Conservation (phyloP, 2,329 filamentous ascomycete genomes). For the Paramyrothecium sp. region DNA sequence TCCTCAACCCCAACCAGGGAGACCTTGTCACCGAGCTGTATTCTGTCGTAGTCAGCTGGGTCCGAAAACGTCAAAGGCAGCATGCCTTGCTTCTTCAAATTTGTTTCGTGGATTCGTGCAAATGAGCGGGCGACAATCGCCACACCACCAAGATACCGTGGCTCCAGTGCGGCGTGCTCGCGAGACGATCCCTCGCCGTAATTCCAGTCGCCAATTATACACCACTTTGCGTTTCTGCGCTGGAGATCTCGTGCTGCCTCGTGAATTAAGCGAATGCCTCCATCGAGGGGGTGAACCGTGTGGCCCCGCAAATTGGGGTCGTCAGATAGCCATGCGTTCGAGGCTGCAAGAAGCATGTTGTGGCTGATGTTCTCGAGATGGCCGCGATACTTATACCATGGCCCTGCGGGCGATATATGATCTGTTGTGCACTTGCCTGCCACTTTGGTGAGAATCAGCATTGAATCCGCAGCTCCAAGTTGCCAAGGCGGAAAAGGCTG, state of each 20-base stretch:
- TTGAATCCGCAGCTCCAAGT: constrained; percentile 14
- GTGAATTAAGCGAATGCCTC: constrained; percentile 18
- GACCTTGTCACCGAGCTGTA: constrained; percentile 28
- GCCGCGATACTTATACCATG: constrained; percentile 36
- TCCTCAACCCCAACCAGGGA: constrained; percentile 7
- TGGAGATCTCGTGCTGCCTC: constrained; percentile 23
- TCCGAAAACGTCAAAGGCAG: constrained; percentile 64
- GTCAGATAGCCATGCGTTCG: constrained; percentile 25
- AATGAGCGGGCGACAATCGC: constrained; percentile 80
- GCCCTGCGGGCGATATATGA: constrained; percentile 35
- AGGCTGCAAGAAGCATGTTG: constrained; percentile 31
- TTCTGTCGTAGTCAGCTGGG: constrained; percentile 75
- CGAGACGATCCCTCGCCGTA: constrained; percentile 85
- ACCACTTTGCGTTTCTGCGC: constrained; percentile 19
- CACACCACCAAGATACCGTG: constrained; percentile 78
- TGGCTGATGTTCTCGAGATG: constrained; percentile 36
- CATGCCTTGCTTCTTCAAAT: constrained; percentile 78
- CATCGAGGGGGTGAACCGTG: constrained; percentile 17
- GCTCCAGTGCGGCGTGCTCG: constrained; percentile 86
- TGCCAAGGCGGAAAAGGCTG: constrained; percentile 24
- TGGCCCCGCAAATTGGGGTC: constrained; percentile 20
- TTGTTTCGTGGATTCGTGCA: constrained; percentile 89
- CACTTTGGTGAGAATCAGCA: constrained; percentile 30
- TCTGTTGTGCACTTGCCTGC: constrained; percentile 36
- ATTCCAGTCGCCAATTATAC: constrained; percentile 41